Evolutionary conservation across 257 asterid genomes (phyloP).

Genomic region (Oldenlandia corymbosa): DNA sequence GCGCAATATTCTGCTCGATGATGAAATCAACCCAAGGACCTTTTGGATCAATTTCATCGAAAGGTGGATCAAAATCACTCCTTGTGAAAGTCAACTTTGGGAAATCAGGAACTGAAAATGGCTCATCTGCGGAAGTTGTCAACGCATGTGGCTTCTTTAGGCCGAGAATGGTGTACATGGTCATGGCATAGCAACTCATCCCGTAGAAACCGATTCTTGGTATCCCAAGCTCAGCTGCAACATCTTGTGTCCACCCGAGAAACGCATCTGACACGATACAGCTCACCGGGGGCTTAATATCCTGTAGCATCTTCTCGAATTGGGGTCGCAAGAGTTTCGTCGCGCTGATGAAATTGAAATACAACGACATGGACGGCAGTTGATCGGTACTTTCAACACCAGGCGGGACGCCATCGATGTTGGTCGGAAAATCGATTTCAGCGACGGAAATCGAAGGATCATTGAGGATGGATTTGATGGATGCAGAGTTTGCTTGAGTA

Average conservation of each 20-base stretch:
- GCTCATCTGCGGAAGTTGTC: slow-evolving; percentile 28
- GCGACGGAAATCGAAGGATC: slow-evolving; percentile 29
- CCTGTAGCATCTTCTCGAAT: slow-evolving; percentile 40
- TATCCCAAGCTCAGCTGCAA: slow-evolving; percentile 35
- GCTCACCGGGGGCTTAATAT: slow-evolving; percentile 27
- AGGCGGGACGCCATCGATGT: slow-evolving; percentile 41
- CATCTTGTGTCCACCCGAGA: slow-evolving; percentile 54
- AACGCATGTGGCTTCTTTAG: slow-evolving; percentile 40
- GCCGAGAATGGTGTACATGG: slow-evolving; percentile 31
- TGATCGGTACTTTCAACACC: slow-evolving; percentile 63
- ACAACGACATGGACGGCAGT: slow-evolving; percentile 37
- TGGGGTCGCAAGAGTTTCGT: slow-evolving; percentile 44
- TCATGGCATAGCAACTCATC: slow-evolving; percentile 41
- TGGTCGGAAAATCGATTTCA: slow-evolving; percentile 58
- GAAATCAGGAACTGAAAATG: slow-evolving; percentile 38
- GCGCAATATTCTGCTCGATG: slow-evolving; percentile 26
- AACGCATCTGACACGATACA: slow-evolving; percentile 60
- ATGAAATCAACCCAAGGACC: slow-evolving; percentile 51
- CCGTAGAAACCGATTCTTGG: slow-evolving; percentile 56
- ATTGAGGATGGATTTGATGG: slow-evolving; percentile 31
- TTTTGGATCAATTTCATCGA: slow-evolving; percentile 35
- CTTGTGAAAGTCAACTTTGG: slow-evolving; percentile 39
- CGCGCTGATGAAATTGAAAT: slow-evolving; percentile 32
- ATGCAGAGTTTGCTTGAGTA: slow-evolving; percentile 49
- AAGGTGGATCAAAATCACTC: slow-evolving; percentile 55